These are phyloP conservation scores for Geoglossum glabrum DNA, from an alignment of 495 filamentous ascomycete genomes.

Conservation along the genomic window DNA sequence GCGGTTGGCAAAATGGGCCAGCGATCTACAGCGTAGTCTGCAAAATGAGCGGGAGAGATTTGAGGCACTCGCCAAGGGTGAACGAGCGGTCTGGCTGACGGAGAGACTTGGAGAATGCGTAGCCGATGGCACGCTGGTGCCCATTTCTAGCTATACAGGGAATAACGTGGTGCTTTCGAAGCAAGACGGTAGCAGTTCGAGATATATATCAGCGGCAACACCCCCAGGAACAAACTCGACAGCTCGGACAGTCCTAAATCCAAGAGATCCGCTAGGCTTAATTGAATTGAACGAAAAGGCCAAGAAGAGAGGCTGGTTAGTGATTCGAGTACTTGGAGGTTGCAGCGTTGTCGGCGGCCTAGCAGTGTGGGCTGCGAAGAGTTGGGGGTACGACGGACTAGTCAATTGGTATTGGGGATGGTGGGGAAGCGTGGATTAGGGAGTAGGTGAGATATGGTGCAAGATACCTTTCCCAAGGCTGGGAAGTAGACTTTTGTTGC, in stretches of 20 bases:
- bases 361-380: constrained; percentile 35
- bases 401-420: constrained; percentile 3
- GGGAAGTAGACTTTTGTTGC: neutral
- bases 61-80: constrained; percentile 44
- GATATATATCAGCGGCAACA: neutral
- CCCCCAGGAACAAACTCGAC: neutral
- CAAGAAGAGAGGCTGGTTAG: constrained; percentile 40
- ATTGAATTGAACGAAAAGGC: constrained; percentile 50
- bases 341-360: constrained; percentile 56
- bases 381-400: constrained; percentile 3
- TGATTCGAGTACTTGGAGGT: constrained; percentile 60
- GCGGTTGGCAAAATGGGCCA: constrained; percentile 72
- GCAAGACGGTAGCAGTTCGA: neutral
- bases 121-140: constrained; percentile 46
- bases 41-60: constrained; percentile 65
- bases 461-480: neutral
- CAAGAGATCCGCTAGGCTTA: constrained; percentile 55
- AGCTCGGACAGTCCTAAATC: constrained; percentile 7
- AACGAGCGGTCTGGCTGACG: constrained; percentile 62
- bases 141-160: constrained; percentile 19
- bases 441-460: neutral
- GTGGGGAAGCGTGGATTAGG: neutral
- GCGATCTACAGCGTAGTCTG: constrained; percentile 67
- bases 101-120: constrained; percentile 57
- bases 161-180: constrained; percentile 12